phyloP scores from a whole-genome alignment of 2,329 filamentous ascomycete genomes.

The Apiospora aurea region DNA sequence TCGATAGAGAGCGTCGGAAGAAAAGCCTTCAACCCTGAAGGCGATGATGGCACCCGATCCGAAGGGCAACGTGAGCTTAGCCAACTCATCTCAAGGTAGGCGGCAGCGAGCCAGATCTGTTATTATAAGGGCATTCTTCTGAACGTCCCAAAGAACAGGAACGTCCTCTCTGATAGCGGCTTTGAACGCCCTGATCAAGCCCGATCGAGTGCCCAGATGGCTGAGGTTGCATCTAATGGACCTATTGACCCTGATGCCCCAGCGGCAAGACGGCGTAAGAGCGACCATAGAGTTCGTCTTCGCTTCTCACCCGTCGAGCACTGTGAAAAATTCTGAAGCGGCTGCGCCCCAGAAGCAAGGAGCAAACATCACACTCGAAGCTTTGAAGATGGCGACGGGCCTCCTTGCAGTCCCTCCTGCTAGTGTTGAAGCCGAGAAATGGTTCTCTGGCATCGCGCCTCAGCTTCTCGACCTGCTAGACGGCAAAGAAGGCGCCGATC shows the following conservation, averaged over 20 bases:
- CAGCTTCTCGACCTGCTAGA: slow-evolving; percentile 70
- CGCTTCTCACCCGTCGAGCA: slow-evolving; percentile 67
- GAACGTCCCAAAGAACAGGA: slow-evolving; percentile 50
- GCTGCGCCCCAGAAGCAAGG: slow-evolving; percentile 60
- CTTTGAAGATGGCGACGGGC: slow-evolving; percentile 67
- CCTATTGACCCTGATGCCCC: slow-evolving; percentile 65
- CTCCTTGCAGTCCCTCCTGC: slow-evolving; percentile 67
- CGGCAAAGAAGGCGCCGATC: slow-evolving; percentile 62
- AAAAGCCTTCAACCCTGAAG: slow-evolving; percentile 57
- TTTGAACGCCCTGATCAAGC: slow-evolving; percentile 69
- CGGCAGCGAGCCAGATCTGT: slow-evolving; percentile 13
- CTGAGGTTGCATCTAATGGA: slow-evolving; percentile 64
- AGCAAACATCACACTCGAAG: slow-evolving; percentile 72
- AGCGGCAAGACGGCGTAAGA: slow-evolving; percentile 69
- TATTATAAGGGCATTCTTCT: slow-evolving; percentile 35
- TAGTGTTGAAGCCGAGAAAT: slow-evolving; percentile 59
- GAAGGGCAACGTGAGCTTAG: slow-evolving; percentile 51
- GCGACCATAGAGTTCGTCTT: slow-evolving; percentile 76
- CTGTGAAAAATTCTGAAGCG: slow-evolving; percentile 48
- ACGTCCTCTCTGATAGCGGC: slow-evolving; percentile 61
- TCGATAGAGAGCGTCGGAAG: slow-evolving; percentile 49
- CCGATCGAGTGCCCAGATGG: slow-evolving; percentile 64
- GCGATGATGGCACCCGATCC: slow-evolving; percentile 41
- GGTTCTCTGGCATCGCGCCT: slow-evolving; percentile 66
- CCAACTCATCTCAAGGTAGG: slow-evolving; percentile 58